A percentile compares a stretch with the other conserved stretches of the same genome.
Conservation (phyloP, 306 rosid genomes). For the Malus sylvestris region DNA sequence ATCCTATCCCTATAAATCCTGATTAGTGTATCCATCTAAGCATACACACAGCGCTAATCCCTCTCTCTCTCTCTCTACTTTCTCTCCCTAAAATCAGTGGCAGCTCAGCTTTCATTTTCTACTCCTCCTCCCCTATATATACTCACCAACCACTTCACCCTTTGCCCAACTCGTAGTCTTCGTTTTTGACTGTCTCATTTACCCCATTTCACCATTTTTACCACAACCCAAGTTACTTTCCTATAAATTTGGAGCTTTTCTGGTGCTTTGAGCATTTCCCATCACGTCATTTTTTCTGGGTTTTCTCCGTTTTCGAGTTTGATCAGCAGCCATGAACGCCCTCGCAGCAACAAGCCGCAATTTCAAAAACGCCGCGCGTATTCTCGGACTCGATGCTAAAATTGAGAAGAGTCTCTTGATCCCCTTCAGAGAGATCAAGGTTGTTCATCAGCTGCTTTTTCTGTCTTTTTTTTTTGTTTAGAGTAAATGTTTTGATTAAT, state of each 20-base stretch:
- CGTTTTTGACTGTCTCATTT: not conserved
- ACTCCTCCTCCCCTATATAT: not conserved
- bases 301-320: not conserved
- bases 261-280: not conserved
- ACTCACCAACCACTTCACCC: not conserved
- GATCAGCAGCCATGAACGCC: slow-evolving; percentile 43
- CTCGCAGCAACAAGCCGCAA: slow-evolving; percentile 64
- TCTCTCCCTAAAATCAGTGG: not conserved
- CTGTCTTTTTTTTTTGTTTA: not conserved
- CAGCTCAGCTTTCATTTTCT: not conserved
- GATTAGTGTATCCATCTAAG: not conserved
- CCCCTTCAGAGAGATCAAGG: slow-evolving; percentile 66
- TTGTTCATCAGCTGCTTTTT: not conserved
- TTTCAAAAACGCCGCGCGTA: slow-evolving; percentile 37
- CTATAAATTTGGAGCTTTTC: not conserved
- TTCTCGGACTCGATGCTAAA: slow-evolving; percentile 60
- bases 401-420: slow-evolving; percentile 54
- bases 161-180: not conserved
- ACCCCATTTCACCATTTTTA: not conserved
- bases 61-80: not conserved
- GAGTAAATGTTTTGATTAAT: not conserved
- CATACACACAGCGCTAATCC: not conserved
- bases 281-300: not conserved
- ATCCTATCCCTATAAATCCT: not conserved
- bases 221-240: not conserved